phyloP scores from a whole-genome alignment of 2,329 filamentous ascomycete species.

The Saccharata proteae region DNA sequence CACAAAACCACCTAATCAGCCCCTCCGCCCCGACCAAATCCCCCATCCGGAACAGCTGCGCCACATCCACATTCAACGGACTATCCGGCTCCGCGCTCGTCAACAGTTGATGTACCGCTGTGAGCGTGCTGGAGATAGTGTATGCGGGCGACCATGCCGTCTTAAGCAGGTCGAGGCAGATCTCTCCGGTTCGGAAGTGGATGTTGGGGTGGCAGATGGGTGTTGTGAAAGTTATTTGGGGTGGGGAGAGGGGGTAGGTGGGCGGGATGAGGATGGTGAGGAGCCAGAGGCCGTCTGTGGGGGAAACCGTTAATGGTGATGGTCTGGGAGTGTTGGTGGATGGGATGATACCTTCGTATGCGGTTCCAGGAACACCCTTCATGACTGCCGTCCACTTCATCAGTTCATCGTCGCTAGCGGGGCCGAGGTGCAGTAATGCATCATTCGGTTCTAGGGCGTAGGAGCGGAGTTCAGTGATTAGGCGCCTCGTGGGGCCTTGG shows the following conservation, averaged over 20 bases:
- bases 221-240: conserved; percentile 70
- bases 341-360: conserved; percentile 42
- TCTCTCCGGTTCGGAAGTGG: conserved; percentile 64
- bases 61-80: conserved; percentile 69
- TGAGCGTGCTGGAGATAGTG: conserved; percentile 62
- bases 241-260: conserved; percentile 68
- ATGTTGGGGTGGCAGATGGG: conserved; percentile 78
- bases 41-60: conserved; percentile 55
- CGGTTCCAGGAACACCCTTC: conserved; percentile 45
- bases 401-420: conserved; percentile 44
- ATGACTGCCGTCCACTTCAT: conserved; percentile 49
- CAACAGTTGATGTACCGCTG: conserved; percentile 59
- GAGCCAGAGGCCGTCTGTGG: conserved; percentile 68
- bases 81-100: conserved; percentile 58
- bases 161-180: conserved; percentile 80
- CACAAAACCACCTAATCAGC: conserved; percentile 61
- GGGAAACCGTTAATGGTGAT: conserved; percentile 3
- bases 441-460: conserved; percentile 46
- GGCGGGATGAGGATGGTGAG: conserved; percentile 64
- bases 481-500: conserved; percentile 40
- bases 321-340: not conserved
- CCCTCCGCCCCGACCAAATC: conserved; percentile 56
- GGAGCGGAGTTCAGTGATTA: conserved; percentile 49
- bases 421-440: conserved; percentile 43
- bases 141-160: conserved; percentile 75